Conservation (phyloP, 2,329 filamentous ascomycete genomes). For the Aspergillus sergii region DNA sequence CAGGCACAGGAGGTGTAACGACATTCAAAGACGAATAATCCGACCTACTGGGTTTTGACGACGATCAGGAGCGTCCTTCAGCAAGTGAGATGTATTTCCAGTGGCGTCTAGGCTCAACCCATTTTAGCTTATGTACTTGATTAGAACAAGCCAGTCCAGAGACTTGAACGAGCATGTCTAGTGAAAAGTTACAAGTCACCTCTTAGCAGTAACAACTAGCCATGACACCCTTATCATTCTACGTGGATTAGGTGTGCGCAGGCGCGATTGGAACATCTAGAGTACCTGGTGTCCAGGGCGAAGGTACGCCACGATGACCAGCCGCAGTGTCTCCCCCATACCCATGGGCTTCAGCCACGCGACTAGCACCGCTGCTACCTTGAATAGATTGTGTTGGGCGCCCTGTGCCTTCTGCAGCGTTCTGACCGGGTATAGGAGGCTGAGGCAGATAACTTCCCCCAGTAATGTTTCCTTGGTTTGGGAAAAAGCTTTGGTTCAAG, state of each 20-base stretch:
- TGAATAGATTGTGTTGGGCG: conserved; percentile 23
- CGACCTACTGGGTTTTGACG: neutral
- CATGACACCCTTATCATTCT: conserved; percentile 3
- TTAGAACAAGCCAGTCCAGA: neutral
- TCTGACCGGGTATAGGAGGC: conserved; percentile 24
- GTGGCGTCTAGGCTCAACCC: neutral
- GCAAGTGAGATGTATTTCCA: neutral
- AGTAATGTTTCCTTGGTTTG: conserved; percentile 40
- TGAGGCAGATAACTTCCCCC: conserved; percentile 31
- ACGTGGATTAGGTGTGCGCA: conserved; percentile 19
- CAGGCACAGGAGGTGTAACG: neutral
- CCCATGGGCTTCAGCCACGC: conserved; percentile 24
- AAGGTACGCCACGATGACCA: conserved; percentile 30
- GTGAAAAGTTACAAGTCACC: neutral
- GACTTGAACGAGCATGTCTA: neutral
- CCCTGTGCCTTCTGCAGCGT: conserved; percentile 20
- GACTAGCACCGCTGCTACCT: conserved; percentile 16
- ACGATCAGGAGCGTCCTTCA: neutral
- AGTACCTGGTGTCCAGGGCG: conserved; percentile 29
- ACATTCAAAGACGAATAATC: neutral
- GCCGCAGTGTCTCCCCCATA: conserved; percentile 27
- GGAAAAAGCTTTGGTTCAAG: conserved; percentile 42
- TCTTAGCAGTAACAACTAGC: neutral
- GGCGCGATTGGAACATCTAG: conserved; percentile 34
- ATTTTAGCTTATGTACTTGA: neutral